phyloP scores from a whole-genome alignment of 306 rosid genomes.

The Lupinus albus region DNA sequence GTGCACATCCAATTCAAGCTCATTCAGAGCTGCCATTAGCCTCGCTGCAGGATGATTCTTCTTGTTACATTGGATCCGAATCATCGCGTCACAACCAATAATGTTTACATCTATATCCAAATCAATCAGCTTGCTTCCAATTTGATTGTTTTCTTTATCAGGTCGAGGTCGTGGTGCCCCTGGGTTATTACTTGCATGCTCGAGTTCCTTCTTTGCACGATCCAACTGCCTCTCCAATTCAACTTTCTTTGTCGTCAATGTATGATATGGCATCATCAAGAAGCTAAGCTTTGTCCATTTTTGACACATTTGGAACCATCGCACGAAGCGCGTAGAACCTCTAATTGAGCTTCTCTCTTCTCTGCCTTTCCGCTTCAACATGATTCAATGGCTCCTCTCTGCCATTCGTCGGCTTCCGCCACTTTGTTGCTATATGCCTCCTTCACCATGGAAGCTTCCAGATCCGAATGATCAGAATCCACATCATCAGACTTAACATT shows the following conservation, averaged over 20 bases:
- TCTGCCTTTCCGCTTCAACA: conserved; percentile 90
- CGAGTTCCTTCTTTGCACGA: too few species aligned
- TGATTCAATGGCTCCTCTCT: conserved; percentile 92
- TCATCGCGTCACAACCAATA: conserved; percentile 63
- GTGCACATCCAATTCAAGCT: conserved; percentile 67
- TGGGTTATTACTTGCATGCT: too few species aligned
- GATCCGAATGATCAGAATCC: too few species aligned
- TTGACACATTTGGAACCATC: conserved; percentile 89
- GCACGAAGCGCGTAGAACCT: conserved; percentile 84
- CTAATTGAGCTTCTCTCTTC: conserved; percentile 93
- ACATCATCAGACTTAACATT: too few species aligned
- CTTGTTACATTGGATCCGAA: conserved; percentile 69
- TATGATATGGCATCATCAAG: conserved; percentile 87
- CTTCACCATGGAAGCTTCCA: too few species aligned
- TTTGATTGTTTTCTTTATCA: too few species aligned
- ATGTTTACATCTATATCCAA: too few species aligned
- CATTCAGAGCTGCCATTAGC: conserved; percentile 69
- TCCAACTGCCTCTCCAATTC: conserved; percentile 13
- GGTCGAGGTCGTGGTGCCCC: too few species aligned
- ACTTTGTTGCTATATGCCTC: too few species aligned
- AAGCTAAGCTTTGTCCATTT: conserved; percentile 93
- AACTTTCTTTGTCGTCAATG: conserved; percentile 83
- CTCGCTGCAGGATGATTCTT: conserved; percentile 78
- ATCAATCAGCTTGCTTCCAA: too few species aligned
- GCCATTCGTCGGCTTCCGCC: conserved; percentile 90